phyloP scores from a whole-genome alignment of 2,329 filamentous ascomycete genomes.

The Penicillium sp. region DNA sequence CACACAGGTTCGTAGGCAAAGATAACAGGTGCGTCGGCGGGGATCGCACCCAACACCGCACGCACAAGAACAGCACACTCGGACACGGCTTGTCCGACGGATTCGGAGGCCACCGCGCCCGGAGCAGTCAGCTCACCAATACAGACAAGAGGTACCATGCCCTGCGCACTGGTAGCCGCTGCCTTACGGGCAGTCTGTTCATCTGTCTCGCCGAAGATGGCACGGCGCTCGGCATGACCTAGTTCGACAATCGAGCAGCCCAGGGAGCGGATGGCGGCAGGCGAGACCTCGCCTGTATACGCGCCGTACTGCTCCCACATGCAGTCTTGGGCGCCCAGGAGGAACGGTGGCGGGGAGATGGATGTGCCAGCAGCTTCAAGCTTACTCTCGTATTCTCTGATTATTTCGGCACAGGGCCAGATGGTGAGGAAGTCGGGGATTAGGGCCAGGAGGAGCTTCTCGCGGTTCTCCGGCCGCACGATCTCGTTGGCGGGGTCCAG shows the following conservation, averaged over 20 bases:
- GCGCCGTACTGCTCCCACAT: slow-evolving; percentile 72
- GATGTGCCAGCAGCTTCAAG: slow-evolving; percentile 19
- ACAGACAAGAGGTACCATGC: slow-evolving; percentile 77
- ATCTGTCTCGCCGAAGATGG: slow-evolving; percentile 77
- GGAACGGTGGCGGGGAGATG: slow-evolving; percentile 53
- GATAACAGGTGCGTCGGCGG: slow-evolving; percentile 68
- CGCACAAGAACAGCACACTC: slow-evolving; percentile 71
- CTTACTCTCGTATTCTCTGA: slow-evolving; percentile 37
- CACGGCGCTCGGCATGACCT: slow-evolving; percentile 77
- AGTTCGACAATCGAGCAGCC: slow-evolving; percentile 76
- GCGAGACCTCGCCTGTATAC: slow-evolving; percentile 78
- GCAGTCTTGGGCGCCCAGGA: slow-evolving; percentile 76
- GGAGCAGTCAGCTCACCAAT: slow-evolving; percentile 70
- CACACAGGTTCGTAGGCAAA: slow-evolving; percentile 88
- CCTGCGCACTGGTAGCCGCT: slow-evolving; percentile 67
- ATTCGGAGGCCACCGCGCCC: slow-evolving; percentile 50
- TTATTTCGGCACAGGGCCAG: slow-evolving; percentile 47
- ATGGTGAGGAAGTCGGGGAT: slow-evolving; percentile 78
- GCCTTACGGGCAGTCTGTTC: slow-evolving; percentile 70
- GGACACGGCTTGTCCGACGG: slow-evolving; percentile 62
- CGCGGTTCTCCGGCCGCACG: slow-evolving; percentile 45
- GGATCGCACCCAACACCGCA: slow-evolving; percentile 64
- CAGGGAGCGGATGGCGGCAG: slow-evolving; percentile 66
- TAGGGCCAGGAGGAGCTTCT: slow-evolving; percentile 71
- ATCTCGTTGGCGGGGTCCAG: slow-evolving; percentile 53